phyloP scores from a whole-genome alignment of 352 stramenopile genomes.

The Pilasporangium apinafurcum region DNA sequence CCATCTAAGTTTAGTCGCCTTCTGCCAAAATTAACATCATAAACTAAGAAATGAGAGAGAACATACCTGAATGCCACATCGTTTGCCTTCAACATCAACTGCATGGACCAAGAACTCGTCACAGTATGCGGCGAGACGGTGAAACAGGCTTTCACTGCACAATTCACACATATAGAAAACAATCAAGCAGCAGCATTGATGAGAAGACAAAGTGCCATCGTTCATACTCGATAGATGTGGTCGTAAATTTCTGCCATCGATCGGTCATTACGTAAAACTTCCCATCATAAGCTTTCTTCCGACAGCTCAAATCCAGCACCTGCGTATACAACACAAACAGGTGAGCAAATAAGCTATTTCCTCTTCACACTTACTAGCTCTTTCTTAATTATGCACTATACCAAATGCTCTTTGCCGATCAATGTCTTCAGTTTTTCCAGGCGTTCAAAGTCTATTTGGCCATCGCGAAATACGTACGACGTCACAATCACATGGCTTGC shows the following conservation, averaged over 20 bases:
- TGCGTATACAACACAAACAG: constrained; percentile 9
- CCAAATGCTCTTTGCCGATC: constrained; percentile 76
- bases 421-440: constrained; percentile 61
- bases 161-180: constrained; percentile 1
- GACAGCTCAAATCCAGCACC: constrained; percentile 95
- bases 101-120: constrained; percentile 98
- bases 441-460: constrained; percentile 83
- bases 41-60: background rate
- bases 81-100: constrained; percentile 97
- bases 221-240: constrained; percentile 82
- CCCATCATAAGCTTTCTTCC: constrained; percentile 78
- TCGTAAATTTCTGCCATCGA: constrained; percentile 96
- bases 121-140: constrained; percentile 89
- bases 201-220: background rate
- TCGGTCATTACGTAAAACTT: constrained; percentile 96
- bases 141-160: constrained; percentile 79
- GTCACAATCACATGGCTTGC: constrained; percentile 99
- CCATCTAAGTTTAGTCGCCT: too few species aligned
- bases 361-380: too few species aligned
- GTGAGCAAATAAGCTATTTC: background rate
- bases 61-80: constrained; percentile 88
- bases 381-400: constrained; percentile 4
- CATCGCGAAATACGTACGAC: constrained; percentile 94
- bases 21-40: too few species aligned
- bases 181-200: background rate